Evolutionary conservation across 345 rosid species (phyloP).

Genomic region (Erysimum cheiranthoides): DNA sequence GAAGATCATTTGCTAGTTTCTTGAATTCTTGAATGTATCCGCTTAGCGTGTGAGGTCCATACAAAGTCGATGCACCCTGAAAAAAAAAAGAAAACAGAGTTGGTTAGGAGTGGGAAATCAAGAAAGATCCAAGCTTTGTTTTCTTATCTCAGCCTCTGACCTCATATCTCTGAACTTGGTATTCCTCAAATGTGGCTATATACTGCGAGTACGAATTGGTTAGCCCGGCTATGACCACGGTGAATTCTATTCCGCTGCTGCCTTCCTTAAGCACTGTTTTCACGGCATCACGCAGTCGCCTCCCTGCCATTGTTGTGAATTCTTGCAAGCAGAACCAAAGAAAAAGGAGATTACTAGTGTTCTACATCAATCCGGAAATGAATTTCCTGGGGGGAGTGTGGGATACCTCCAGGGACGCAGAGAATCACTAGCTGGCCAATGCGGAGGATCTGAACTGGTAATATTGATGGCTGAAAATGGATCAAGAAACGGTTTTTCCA

Average conservation of each 20-base stretch:
- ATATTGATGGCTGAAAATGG: conserved; percentile 69
- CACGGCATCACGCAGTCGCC: conserved; percentile 88
- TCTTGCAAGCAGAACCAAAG: conserved; percentile 50
- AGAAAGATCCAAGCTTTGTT: background rate
- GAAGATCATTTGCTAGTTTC: conserved; percentile 67
- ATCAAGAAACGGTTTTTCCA: background rate
- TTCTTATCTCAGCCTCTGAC: conserved; percentile 46
- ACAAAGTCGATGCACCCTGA: conserved; percentile 86
- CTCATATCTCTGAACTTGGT: conserved; percentile 89
- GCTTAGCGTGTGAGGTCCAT: conserved; percentile 76
- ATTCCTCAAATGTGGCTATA: conserved; percentile 86
- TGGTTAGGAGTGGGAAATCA: background rate
- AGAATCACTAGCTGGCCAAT: conserved; percentile 84
- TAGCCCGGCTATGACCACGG: too few species aligned
- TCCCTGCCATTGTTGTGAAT: conserved; percentile 93
- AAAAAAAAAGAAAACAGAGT: background rate
- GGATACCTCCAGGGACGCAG: conserved; percentile 82
- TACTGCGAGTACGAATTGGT: conserved; percentile 65
- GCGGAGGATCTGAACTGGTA: conserved; percentile 80
- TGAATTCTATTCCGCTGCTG: too few species aligned
- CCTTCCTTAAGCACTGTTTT: conserved; percentile 56
- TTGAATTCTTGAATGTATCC: conserved; percentile 85
- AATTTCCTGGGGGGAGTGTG: background rate
- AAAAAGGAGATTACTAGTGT: background rate
- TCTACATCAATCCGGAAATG: background rate